Percentiles rank a stretch among this genome's conserved stretches.
Evolutionary conservation across 305 asterid genomes (phyloP).

Genomic region (Lippia alba): DNA sequence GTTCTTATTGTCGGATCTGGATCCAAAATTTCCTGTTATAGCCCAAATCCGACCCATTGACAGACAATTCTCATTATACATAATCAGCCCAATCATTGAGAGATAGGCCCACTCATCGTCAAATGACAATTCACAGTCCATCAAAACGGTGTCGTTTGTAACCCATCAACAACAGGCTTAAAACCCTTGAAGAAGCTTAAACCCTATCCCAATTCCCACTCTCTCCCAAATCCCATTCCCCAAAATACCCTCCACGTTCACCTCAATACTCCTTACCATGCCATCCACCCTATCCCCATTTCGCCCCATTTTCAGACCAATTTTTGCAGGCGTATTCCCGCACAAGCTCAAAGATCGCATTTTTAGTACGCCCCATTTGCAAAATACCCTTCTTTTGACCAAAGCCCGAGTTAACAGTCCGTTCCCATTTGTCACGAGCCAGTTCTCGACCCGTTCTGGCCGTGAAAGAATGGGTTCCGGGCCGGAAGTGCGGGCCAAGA

Average conservation of each 20-base stretch:
- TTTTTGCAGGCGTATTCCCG: constrained; percentile 64
- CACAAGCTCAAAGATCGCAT: constrained; percentile 54
- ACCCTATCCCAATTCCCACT: constrained; percentile 40
- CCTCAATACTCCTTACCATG: constrained; percentile 42
- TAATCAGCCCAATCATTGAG: neutral
- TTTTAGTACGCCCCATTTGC: constrained; percentile 43
- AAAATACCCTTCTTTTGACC: constrained; percentile 36
- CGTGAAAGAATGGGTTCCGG: constrained; percentile 44
- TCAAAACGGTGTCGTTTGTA: constrained; percentile 24
- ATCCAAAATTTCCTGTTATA: too few relatives aligned
- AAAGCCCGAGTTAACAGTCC: constrained; percentile 19
- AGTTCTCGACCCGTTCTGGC: constrained; percentile 52
- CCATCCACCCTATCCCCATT: constrained; percentile 61
- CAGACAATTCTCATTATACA: too few relatives aligned
- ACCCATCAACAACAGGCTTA: neutral
- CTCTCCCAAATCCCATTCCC: constrained; percentile 24
- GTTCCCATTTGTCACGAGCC: constrained; percentile 25
- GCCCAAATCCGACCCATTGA: too few relatives aligned
- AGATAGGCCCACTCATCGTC: constrained; percentile 26
- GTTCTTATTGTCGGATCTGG: too few relatives aligned
- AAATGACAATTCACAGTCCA: neutral
- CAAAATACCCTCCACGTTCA: constrained; percentile 27
- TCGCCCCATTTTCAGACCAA: constrained; percentile 53
- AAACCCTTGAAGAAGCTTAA: constrained; percentile 37
- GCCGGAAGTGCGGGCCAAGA: constrained; percentile 49